phyloP scores from a whole-genome alignment of 495 filamentous ascomycete genomes.

The Cenococcum geophilum region DNA sequence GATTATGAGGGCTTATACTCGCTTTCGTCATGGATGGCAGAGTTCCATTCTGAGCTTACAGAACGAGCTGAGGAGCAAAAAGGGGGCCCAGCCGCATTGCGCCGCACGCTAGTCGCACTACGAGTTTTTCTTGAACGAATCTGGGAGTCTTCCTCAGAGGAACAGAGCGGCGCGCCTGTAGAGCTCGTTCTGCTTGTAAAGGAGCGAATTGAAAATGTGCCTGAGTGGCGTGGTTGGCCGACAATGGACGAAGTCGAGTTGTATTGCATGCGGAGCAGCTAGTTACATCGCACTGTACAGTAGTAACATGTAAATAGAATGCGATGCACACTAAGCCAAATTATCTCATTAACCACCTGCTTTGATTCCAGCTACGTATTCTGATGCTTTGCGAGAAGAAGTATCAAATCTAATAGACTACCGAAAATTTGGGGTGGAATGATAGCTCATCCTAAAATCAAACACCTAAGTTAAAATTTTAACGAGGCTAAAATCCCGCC shows the following conservation, averaged over 20 bases:
- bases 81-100: constrained; percentile 45
- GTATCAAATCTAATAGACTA: no score
- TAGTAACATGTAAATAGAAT: no score
- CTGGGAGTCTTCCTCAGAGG: constrained; percentile 10
- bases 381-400: no score
- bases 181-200: constrained; percentile 33
- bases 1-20: constrained; percentile 35
- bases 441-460: no score
- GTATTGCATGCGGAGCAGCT: constrained; percentile 35
- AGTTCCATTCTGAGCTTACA: constrained; percentile 22
- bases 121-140: constrained; percentile 48
- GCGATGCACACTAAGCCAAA: no score
- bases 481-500: no score
- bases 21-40: constrained; percentile 30
- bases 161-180: constrained; percentile 21
- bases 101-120: constrained; percentile 48
- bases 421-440: no score
- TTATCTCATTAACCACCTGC: no score
- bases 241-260: constrained; percentile 46
- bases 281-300: no score
- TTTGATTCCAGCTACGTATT: no score
- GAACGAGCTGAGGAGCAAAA: constrained; percentile 12
- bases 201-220: constrained; percentile 44
- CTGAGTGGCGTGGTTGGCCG: constrained; percentile 50
- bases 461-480: no score